Percentiles rank a stretch among this genome's conserved stretches.
These are phyloP conservation scores for Zoysia pacifica DNA, from an alignment of 176 grass and related monocot species.

Conservation along the genomic window DNA sequence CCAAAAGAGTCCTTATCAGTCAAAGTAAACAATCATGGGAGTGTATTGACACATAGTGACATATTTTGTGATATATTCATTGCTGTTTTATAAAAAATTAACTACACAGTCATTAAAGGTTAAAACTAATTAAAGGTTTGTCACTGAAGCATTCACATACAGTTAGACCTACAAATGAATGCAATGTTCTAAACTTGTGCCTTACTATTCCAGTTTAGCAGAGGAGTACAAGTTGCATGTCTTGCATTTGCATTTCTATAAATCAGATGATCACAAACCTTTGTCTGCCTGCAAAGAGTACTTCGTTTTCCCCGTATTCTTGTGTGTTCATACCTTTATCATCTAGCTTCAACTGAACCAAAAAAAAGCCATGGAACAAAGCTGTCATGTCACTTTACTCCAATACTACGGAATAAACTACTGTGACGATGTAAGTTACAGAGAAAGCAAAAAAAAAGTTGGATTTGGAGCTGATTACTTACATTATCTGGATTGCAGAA, in stretches of 20 bases:
- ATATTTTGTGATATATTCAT: too few relatives aligned
- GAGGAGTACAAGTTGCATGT: background rate
- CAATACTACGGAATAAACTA: constrained; percentile 47
- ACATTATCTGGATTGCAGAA: constrained; percentile 75
- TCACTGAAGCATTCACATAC: constrained; percentile 3
- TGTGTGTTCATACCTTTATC: constrained; percentile 89
- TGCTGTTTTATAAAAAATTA: too few relatives aligned
- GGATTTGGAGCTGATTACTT: constrained; percentile 42
- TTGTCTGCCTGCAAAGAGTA: constrained; percentile 74
- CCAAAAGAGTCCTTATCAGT: background rate
- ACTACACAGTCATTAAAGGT: constrained; percentile 35
- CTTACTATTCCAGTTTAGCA: constrained; percentile 11
- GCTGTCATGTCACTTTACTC: constrained; percentile 38
- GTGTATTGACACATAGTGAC: background rate
- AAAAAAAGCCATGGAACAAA: constrained; percentile 47
- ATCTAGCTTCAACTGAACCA: constrained; percentile 88
- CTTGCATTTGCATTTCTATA: constrained; percentile 33
- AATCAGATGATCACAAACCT: constrained; percentile 29
- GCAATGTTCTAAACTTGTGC: constrained; percentile 11
- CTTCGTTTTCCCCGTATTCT: constrained; percentile 94
- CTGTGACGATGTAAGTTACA: constrained; percentile 30
- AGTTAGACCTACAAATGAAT: constrained; percentile 25
- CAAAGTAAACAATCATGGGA: background rate
- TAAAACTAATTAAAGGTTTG: constrained; percentile 3
- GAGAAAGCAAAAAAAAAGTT: constrained; percentile 19